These are phyloP conservation scores for Sclerotinia sclerotiorum DNA, from an alignment of 2,329 filamentous ascomycete genomes.

Conservation along the genomic window DNA sequence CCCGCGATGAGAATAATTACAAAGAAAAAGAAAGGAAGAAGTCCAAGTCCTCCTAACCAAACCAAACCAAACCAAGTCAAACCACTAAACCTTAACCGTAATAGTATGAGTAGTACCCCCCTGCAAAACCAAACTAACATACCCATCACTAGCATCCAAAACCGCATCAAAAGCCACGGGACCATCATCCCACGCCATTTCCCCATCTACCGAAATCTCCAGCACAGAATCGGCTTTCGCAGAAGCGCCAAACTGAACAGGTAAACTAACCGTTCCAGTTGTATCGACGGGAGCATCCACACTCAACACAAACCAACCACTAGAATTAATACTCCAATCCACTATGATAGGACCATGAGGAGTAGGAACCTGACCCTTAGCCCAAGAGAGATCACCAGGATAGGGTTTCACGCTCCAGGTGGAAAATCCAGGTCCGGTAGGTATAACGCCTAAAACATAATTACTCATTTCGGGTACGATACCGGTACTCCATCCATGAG, in stretches of 20 bases:
- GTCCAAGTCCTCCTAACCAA: too few relatives aligned
- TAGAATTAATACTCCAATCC: slow-evolving; percentile 41
- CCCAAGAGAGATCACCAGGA: slow-evolving; percentile 45
- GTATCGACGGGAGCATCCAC: slow-evolving; percentile 39
- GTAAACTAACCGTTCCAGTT: slow-evolving; percentile 33
- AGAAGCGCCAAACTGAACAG: slow-evolving; percentile 25
- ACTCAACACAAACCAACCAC: slow-evolving; percentile 37
- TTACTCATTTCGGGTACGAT: slow-evolving; percentile 49
- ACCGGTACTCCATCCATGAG: slow-evolving; percentile 54
- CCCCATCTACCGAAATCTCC: slow-evolving; percentile 29
- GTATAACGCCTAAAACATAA: slow-evolving; percentile 50
- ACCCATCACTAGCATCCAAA: slow-evolving; percentile 11
- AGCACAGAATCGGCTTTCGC: neutral
- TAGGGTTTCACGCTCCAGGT: slow-evolving; percentile 46
- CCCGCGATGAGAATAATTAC: neutral
- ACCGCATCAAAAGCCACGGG: slow-evolving; percentile 2
- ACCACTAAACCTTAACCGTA: neutral
- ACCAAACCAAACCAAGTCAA: neutral
- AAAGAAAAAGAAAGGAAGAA: neutral
- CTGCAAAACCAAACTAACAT: slow-evolving; percentile 19
- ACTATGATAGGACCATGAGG: slow-evolving; percentile 44
- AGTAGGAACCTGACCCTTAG: slow-evolving; percentile 47
- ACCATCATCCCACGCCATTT: slow-evolving; percentile 21
- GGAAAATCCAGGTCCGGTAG: slow-evolving; percentile 47
- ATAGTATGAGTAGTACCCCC: slow-evolving; percentile 14